Evolutionary conservation across 2,329 filamentous ascomycete species (phyloP), one percentile per base, ranked within the genome.

Genomic region (Colletotrichum sp.): DNA sequence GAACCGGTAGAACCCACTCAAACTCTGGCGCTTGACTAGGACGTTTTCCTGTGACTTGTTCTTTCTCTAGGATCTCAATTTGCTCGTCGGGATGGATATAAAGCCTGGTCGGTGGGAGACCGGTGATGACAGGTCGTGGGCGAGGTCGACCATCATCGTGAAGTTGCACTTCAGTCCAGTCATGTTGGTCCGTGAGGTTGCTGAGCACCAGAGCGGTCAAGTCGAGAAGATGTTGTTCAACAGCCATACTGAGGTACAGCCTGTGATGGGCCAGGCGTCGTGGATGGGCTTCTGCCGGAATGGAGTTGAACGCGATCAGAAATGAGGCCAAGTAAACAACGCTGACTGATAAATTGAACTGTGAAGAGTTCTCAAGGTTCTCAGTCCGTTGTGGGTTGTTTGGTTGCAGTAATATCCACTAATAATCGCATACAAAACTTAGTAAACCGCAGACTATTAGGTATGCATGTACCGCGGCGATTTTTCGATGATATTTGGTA

Each of bases 41-140:
- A 59, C 83, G 83, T 71, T 87, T 83, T 16, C 88, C 87, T 2
- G 86, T 86, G 15, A 86, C 84, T 78, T 88, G 87, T 78, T 92
- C 91, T 34, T 89, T 88, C 79, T 93, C 92, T 71, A 96, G 88
- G 71, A 94, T 89, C 78, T 91, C 92, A 78, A 95, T 92, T 85
- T 96, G 95, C 85, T 96, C 95, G 83, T 97, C 95, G 3, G 95
- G 95, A 81, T 97, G 94, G 68, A 95, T 88, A 84, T 97, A 96
- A 57, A 96, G 88, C 62, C 93, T 90, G 60, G 90, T 89, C 1
- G 95, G 94, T 3, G 95, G 94, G 5, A 96, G 85, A 30, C 95
- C 95, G 26, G 92, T 93, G 72, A 97, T 88, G 69, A 96, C 83
- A 8, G 92, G 92, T 24, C 94, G 90, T 2, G 90, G 86, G 12